Evolutionary conservation across 2,329 filamentous ascomycete genomes (phyloP).

Genomic region (Didymosphaeria variabile): DNA sequence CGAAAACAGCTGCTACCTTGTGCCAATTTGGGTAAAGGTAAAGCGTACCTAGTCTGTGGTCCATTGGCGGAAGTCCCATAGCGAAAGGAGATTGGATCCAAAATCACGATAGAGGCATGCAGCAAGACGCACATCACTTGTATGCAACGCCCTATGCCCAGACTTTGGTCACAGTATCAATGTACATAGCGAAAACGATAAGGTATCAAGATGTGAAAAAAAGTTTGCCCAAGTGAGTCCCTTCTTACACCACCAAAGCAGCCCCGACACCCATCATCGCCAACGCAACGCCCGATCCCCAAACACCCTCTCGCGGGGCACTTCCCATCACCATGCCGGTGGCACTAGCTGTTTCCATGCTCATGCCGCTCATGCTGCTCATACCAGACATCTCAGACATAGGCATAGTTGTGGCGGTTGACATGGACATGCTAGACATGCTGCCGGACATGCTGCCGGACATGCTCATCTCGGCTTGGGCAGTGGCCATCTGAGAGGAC

Average conservation of each 20-base stretch:
- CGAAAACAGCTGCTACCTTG: neutral
- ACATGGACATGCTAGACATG: slow-evolving; percentile 3
- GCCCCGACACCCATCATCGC: neutral
- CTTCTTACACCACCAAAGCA: neutral
- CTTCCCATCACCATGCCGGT: slow-evolving; percentile 5
- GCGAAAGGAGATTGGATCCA: neutral
- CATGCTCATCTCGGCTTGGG: slow-evolving; percentile 3
- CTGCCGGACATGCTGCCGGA: neutral
- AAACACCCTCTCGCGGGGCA: neutral
- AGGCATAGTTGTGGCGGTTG: neutral
- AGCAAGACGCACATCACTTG: neutral
- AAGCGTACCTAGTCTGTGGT: neutral
- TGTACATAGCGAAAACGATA: neutral
- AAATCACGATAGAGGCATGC: neutral
- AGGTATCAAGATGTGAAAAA: neutral
- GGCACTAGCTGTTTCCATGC: neutral
- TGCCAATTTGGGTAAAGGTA: neutral
- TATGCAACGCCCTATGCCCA: neutral
- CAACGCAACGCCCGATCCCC: neutral
- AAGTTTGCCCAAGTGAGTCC: neutral
- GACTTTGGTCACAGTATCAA: neutral
- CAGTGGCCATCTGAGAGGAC: slow-evolving; percentile 1
- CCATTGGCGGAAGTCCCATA: neutral
- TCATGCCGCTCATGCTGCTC: neutral
- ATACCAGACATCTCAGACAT: neutral